A percentile compares a stretch with the other conserved stretches of the same genome.
Conservation (phyloP, 1,284 basidiomycete genomes). For the Apiotrichum laibachii region DNA sequence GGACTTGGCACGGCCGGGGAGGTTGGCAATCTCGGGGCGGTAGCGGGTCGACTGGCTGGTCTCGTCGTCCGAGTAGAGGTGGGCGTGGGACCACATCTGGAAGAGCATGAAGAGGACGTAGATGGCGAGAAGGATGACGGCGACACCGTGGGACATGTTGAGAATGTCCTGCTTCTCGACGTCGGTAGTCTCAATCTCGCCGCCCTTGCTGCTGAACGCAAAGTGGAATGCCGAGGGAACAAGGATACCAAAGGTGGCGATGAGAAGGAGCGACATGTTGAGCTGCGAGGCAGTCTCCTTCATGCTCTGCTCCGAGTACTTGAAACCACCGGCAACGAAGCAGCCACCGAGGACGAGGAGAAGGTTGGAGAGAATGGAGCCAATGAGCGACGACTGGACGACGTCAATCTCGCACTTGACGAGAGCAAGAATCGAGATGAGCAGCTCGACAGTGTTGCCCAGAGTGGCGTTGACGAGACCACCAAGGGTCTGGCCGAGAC, state of each 20-base stretch:
- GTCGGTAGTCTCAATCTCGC: slow-evolving; percentile 6
- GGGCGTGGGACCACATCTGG: slow-evolving; percentile 79
- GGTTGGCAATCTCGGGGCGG: slow-evolving; percentile 35
- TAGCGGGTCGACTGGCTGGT: slow-evolving; percentile 40
- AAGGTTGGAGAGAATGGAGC: slow-evolving; percentile 74
- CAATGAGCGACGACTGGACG: slow-evolving; percentile 71
- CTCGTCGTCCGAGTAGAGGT: slow-evolving; percentile 58
- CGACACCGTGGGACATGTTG: slow-evolving; percentile 71
- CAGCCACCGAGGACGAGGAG: slow-evolving; percentile 80
- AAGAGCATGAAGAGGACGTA: slow-evolving; percentile 74
- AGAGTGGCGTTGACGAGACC: slow-evolving; percentile 79
- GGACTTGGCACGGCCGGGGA: slow-evolving; percentile 24
- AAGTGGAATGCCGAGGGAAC: slow-evolving; percentile 55
- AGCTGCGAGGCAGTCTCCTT: slow-evolving; percentile 50
- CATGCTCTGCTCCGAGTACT: slow-evolving; percentile 50
- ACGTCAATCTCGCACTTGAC: slow-evolving; percentile 77
- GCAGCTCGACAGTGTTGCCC: slow-evolving; percentile 61
- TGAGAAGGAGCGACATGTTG: slow-evolving; percentile 55
- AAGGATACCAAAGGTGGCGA: slow-evolving; percentile 54
- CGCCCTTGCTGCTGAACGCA: slow-evolving; percentile 42
- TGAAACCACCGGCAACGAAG: slow-evolving; percentile 51
- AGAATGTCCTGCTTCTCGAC: slow-evolving; percentile 61
- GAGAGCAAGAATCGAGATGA: slow-evolving; percentile 81
- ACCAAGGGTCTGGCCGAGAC: slow-evolving; percentile 76
- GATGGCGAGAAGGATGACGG: slow-evolving; percentile 70